Percentiles rank a stretch among this genome's conserved stretches.
phyloP scores from a whole-genome alignment of 2,329 filamentous ascomycete genomes.

The Venturia nashicola region DNA sequence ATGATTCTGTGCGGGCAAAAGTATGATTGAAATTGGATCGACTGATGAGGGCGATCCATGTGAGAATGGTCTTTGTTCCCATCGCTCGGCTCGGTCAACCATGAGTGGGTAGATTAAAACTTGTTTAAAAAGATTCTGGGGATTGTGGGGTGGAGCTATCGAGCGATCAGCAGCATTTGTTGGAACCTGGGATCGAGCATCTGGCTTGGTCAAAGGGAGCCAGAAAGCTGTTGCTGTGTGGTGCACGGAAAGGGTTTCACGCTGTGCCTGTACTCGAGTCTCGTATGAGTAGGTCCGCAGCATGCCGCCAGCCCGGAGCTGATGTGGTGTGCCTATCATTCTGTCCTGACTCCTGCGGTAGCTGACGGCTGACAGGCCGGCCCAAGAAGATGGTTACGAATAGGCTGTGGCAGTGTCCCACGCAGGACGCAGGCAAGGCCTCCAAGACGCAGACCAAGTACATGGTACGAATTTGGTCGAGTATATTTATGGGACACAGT shows the following conservation, averaged over 20 bases:
- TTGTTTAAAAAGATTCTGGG: constrained; percentile 4
- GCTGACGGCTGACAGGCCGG: too few relatives aligned
- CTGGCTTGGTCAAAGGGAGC: neutral
- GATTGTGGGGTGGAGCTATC: neutral
- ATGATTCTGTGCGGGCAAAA: neutral
- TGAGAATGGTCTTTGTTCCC: neutral
- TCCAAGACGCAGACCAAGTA: neutral
- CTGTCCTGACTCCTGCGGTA: too few relatives aligned
- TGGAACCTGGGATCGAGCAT: neutral
- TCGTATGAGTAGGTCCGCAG: neutral
- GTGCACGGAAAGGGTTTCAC: neutral
- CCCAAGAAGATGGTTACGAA: too few relatives aligned
- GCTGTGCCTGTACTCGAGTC: neutral
- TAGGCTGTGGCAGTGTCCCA: neutral
- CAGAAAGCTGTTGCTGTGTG: neutral
- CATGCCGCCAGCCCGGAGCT: neutral
- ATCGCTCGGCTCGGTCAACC: neutral
- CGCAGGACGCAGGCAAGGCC: neutral
- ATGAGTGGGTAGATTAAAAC: neutral
- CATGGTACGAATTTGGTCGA: too few relatives aligned
- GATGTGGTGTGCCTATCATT: too few relatives aligned
- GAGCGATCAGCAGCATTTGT: neutral
- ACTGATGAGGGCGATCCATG: neutral
- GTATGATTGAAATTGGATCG: neutral
- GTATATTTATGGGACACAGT: too few relatives aligned